Evolutionary conservation across 2,329 filamentous ascomycete species (phyloP).

Genomic region (Apiospora rasikravindrae): DNA sequence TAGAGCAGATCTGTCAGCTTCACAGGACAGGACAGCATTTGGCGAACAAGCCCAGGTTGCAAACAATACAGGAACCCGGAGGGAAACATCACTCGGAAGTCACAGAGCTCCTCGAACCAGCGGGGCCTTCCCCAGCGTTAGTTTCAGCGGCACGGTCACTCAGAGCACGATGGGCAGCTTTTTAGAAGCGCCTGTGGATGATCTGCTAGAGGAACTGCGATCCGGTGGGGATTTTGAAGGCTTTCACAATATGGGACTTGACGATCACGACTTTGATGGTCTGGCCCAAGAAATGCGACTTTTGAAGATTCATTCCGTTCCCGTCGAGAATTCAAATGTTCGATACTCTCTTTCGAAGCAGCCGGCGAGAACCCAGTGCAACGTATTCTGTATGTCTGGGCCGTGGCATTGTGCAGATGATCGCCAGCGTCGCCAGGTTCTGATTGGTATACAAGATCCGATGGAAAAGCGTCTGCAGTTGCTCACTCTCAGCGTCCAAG

Average conservation of each 20-base stretch:
- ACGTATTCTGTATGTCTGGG: conserved; percentile 71
- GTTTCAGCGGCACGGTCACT: conserved; percentile 43
- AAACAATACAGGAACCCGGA: conserved; percentile 55
- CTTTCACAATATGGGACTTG: conserved; percentile 73
- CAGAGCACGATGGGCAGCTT: conserved; percentile 60
- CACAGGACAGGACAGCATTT: conserved; percentile 81
- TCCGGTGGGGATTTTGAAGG: conserved; percentile 68
- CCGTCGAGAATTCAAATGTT: conserved; percentile 65
- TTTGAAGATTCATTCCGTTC: conserved; percentile 71
- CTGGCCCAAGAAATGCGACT: conserved; percentile 75
- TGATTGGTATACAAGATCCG: conserved; percentile 74
- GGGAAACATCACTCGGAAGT: conserved; percentile 76
- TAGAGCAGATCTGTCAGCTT: conserved; percentile 83
- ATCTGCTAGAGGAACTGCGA: conserved; percentile 70
- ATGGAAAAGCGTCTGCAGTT: conserved; percentile 71
- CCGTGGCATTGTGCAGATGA: conserved; percentile 61
- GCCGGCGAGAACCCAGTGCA: conserved; percentile 59
- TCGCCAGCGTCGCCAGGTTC: conserved; percentile 57
- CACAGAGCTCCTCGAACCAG: conserved; percentile 69
- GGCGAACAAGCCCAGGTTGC: conserved; percentile 63
- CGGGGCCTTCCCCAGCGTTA: conserved; percentile 47
- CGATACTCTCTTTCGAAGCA: conserved; percentile 62
- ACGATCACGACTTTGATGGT: conserved; percentile 74
- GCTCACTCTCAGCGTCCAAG: conserved; percentile 64
- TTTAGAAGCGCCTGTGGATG: conserved; percentile 71